Evolutionary conservation across 2,329 filamentous ascomycete species (phyloP), one percentile per base, ranked within the genome.

Genomic region (Cladophialophora exuberans): DNA sequence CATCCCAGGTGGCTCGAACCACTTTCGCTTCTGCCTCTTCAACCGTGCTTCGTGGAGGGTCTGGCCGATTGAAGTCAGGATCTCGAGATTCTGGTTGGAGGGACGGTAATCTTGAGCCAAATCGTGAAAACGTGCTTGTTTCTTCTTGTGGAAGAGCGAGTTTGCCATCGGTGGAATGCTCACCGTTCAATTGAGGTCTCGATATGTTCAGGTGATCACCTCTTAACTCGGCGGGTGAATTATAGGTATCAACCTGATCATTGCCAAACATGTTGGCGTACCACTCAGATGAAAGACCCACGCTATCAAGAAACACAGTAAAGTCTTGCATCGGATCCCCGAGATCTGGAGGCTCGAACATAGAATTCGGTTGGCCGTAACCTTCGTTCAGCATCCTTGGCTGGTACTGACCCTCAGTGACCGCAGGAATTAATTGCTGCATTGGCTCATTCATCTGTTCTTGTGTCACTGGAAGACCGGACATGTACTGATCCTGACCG

Each of bases 261-360:
- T 62, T 56, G 55, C 61, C 62, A 60, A 77, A 77, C 43, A 77
- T 71, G 4, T 73, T 74, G 1, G 74, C 76, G 59, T 78, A 74
- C 75, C 75, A 78, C 60, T 78, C 75, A 5, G 75, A 76, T 1
- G 75, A 76, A 13, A 78, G 65, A 6, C 75, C 75, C n/a, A 78
- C 75, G 54, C 74, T 77, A 57, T 78, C 75, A 30, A 78, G 62
- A 50, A 78, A 78, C 38, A 75, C 71, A 0, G 73, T 76, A 52
- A 78, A 78, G 60, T 78, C 75, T 59, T 78, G 75, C 41, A 78
- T 76, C 1, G 75, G 75, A 54, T 78, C 75, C 2, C 74, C 74
- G 22, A 78, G 63, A 58, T 77, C 74, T 11, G 73, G 71, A 11
- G 76, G 67, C 54, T 78, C 75, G 31, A 77, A 67, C 43, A 78